Conservation (phyloP, 2,329 filamentous ascomycete genomes). For the Myotisia sp. region DNA sequence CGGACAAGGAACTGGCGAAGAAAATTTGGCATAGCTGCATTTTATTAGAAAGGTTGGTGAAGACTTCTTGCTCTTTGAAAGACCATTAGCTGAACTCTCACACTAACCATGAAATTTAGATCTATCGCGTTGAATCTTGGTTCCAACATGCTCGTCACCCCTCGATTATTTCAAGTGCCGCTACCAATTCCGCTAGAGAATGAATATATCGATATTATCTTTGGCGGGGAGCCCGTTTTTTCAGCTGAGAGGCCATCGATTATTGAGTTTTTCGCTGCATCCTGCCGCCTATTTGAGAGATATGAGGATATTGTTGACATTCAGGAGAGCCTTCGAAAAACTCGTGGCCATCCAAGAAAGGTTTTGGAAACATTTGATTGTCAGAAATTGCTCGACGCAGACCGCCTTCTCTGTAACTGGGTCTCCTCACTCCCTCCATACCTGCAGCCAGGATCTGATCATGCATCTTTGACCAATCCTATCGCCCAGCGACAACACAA, state of each 20-base stretch:
- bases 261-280: conserved; percentile 16
- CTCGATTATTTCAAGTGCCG: conserved; percentile 12
- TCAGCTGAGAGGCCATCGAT: conserved; percentile 14
- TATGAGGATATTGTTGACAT: conserved; percentile 15
- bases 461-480: conserved; percentile 7
- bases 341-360: conserved; percentile 10
- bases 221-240: conserved; percentile 5
- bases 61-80: too few species aligned
- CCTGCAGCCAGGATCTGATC: conserved; percentile 7
- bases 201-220: conserved; percentile 17
- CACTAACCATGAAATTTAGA: conserved; percentile 5
- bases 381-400: conserved; percentile 11
- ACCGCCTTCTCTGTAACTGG: conserved; percentile 16
- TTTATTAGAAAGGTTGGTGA: conserved; percentile 14
- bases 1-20: conserved; percentile 13
- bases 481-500: conserved; percentile 16
- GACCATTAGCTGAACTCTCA: not conserved
- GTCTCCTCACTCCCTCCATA: conserved; percentile 14
- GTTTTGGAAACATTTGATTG: conserved; percentile 15
- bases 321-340: conserved; percentile 14
- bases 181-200: conserved; percentile 16
- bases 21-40: conserved; percentile 18
- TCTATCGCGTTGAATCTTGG: conserved; percentile 16
- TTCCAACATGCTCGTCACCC: conserved; percentile 10
- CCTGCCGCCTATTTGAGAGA: conserved; percentile 14